phyloP scores from a whole-genome alignment of 1,284 basidiomycete genomes.

The Cutaneotrichosporon mucoides region DNA sequence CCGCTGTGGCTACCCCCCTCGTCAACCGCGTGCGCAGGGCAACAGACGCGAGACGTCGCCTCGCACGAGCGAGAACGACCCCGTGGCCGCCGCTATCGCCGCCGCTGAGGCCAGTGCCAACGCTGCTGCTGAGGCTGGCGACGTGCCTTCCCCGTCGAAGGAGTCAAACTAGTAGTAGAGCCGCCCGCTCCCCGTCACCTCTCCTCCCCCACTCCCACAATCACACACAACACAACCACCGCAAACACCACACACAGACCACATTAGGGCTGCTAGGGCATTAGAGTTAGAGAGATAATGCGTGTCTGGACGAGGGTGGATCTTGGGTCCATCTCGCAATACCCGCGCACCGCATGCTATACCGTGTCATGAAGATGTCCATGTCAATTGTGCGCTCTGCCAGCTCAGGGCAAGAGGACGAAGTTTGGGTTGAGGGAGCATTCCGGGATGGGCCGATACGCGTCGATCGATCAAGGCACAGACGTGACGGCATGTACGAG shows the following conservation, averaged over 20 bases:
- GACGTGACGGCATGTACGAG: no score
- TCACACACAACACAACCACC: background rate
- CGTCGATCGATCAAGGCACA: no score
- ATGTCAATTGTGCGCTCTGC: no score
- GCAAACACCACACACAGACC: background rate
- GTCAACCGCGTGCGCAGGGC: conserved; percentile 16
- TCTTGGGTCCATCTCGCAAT: conserved; percentile 2
- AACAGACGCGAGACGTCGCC: conserved; percentile 17
- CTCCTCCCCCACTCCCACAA: no score
- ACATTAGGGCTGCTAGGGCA: background rate
- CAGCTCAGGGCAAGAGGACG: no score
- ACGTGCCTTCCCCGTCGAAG: background rate
- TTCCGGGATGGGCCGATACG: no score
- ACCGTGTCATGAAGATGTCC: background rate
- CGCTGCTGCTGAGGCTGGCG: background rate
- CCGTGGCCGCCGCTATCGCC: conserved; percentile 21
- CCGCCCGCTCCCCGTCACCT: no score
- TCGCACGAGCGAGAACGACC: conserved; percentile 15
- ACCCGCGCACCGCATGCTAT: conserved; percentile 4
- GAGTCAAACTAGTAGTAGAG: background rate
- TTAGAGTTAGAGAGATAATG: conserved; percentile 4
- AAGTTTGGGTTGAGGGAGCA: no score
- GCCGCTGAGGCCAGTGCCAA: conserved; percentile 18
- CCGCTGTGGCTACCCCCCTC: conserved; percentile 63
- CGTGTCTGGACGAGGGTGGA: background rate